Conservation (phyloP, 495 filamentous ascomycete species). For the Extremus antarcticus region DNA sequence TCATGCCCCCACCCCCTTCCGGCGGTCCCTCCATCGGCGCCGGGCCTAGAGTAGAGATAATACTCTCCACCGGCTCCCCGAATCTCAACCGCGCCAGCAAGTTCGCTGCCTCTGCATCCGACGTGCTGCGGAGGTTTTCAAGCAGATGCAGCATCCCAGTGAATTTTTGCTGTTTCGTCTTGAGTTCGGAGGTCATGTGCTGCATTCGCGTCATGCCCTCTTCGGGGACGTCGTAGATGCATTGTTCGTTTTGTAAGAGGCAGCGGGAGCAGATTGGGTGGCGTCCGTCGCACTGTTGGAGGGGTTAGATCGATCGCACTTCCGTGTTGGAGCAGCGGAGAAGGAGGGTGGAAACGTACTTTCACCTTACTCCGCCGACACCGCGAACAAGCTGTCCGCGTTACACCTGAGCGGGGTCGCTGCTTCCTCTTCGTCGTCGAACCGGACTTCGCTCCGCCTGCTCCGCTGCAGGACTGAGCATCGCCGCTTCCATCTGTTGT, state of each 20-base stretch:
- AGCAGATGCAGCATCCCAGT: neutral
- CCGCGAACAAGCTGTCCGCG: neutral
- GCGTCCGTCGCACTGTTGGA: neutral
- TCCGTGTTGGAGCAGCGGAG: too few species aligned
- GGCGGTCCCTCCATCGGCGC: neutral
- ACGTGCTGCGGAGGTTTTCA: neutral
- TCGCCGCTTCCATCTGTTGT: too few species aligned
- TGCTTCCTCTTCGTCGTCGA: too few species aligned
- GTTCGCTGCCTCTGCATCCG: neutral
- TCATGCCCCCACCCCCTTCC: too few species aligned
- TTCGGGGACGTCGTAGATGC: neutral
- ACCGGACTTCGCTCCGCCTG: too few species aligned
- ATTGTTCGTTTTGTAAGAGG: neutral
- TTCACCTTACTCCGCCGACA: neutral
- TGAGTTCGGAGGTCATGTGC: neutral
- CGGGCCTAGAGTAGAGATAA: neutral
- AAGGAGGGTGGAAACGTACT: neutral
- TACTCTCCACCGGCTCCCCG: neutral
- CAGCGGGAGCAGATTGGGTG: neutral
- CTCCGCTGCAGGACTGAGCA: too few species aligned
- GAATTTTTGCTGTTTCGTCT: neutral
- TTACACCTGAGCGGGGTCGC: too few species aligned
- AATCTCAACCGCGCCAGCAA: neutral
- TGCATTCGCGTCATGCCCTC: neutral
- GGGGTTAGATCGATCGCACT: too few species aligned